Base-by-base conservation (phyloP, 1,284 basidiomycete genomes). In the Ustilago sp. region DNA sequence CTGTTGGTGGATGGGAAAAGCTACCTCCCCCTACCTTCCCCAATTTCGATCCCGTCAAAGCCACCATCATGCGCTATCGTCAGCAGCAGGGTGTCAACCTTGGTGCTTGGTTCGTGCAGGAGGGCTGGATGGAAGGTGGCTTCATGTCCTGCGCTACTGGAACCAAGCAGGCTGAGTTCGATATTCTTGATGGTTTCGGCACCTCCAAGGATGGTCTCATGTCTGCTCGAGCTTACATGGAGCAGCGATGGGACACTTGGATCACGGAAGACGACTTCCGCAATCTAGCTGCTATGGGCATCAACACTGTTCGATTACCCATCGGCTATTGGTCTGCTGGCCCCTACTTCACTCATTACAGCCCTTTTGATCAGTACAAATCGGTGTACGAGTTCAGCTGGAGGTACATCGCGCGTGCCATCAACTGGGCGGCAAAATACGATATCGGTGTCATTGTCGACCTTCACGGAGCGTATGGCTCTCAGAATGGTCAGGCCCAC, bases 181-280 rank as follows among this genome's bases (percentile, higher is more conserved):
- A 88, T 72, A 69, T 88, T 8, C 86, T 88, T 0, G 80, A 77
- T 35, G 88, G 88, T 12, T 89, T 87, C 80, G 87, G 86, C 89
- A 91, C 80, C 88, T 91, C 68, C 89, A 88, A 32, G 88, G 69
- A 85, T 8, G 86, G 87, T 23, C 76, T 87, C 9, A 77, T 81
- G 54, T 84, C 83, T 71, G 91, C 92, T 19, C 76, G 66, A n/a
- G 75, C 81, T 13, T 74, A 78, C 62, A 68, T 94, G 68, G 92
- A 93, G 85, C 88, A 88, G 52, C 92, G 93, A 85, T 94, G 93
- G 93, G 91, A 92, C 77, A 92, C 91, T 7, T 94, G 91, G 87
- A 90, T 93, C 84, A 90, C 88, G n/a, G 87, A 88, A 58, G 81
- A 83, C 39, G 88, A 88, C 67, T 88, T 88, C 71, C 76, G 79